phyloP scores from a whole-genome alignment of 2,329 filamentous ascomycete species.

The Monilinia aucupariae region DNA sequence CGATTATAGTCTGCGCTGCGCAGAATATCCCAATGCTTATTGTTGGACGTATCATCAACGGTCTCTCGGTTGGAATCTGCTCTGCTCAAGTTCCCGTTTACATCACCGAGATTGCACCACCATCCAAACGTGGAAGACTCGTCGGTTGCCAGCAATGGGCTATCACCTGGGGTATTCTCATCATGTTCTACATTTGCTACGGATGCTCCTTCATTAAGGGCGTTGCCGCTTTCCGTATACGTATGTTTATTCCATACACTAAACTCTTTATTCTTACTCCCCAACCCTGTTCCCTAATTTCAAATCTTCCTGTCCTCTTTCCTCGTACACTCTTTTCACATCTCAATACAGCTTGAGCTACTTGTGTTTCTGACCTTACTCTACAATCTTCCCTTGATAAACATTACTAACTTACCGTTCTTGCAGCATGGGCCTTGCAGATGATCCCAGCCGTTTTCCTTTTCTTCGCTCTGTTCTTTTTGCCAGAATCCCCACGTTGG shows the following conservation, averaged over 20 bases:
- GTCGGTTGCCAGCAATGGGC: slow-evolving; percentile 63
- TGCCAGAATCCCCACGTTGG: slow-evolving; percentile 60
- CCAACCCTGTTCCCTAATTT: too few species aligned
- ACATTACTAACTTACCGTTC: too few species aligned
- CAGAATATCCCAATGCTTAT: slow-evolving; percentile 50
- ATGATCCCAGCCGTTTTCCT: slow-evolving; percentile 56
- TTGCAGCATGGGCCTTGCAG: slow-evolving; percentile 53
- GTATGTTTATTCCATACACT: too few species aligned
- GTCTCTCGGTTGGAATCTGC: slow-evolving; percentile 56
- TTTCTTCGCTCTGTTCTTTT: slow-evolving; percentile 53
- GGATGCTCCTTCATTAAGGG: slow-evolving; percentile 37
- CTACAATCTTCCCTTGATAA: too few species aligned
- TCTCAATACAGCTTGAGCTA: too few species aligned
- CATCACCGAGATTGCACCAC: slow-evolving; percentile 59
- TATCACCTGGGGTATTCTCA: slow-evolving; percentile 59
- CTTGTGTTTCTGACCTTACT: too few species aligned
- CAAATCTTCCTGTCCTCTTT: too few species aligned
- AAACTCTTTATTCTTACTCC: too few species aligned
- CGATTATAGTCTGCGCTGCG: slow-evolving; percentile 53
- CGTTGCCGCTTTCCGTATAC: slow-evolving; percentile 52
- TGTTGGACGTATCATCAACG: slow-evolving; percentile 55
- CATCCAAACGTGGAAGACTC: slow-evolving; percentile 54
- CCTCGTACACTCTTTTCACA: too few species aligned
- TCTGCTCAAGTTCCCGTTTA: slow-evolving; percentile 65
- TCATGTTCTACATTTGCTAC: slow-evolving; percentile 65